Conservation (phyloP, 2,329 filamentous ascomycete species). For the Colletotrichum sp. region DNA sequence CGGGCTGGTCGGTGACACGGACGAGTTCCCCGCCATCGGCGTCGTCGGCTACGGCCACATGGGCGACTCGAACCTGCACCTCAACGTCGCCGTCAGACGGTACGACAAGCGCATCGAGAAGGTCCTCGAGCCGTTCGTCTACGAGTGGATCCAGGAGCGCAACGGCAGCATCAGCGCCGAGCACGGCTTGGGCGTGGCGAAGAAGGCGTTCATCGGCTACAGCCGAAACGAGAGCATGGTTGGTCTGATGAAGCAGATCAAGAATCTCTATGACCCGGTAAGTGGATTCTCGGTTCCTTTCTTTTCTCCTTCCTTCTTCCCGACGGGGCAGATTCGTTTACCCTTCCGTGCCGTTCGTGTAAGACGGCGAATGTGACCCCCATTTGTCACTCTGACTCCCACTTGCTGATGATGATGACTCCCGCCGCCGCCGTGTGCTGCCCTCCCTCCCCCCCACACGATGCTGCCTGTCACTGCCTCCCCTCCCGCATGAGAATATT, state of each 20-base stretch:
- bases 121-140: conserved; percentile 91
- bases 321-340: background rate
- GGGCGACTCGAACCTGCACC: conserved; percentile 94
- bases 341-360: conserved; percentile 6
- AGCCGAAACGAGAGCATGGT: conserved; percentile 89
- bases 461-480: background rate
- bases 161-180: conserved; percentile 96
- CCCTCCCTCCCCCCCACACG: background rate
- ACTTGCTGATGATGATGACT: background rate
- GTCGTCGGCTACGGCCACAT: conserved; percentile 99
- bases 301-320: background rate
- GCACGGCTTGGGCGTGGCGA: conserved; percentile 91
- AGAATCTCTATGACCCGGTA: conserved; percentile 92
- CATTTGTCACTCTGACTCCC: background rate
- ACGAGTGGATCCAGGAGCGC: conserved; percentile 91
- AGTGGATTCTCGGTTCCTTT: conserved; percentile 42
- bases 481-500: background rate
- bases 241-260: conserved; percentile 92
- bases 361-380: background rate
- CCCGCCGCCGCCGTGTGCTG: background rate
- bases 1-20: conserved; percentile 78
- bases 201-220: conserved; percentile 95
- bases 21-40: conserved; percentile 79
- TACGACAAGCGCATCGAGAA: conserved; percentile 91
- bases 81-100: conserved; percentile 83